Conservation (phyloP, 805 yeast species). For the Zygosaccharomyces siamensis region DNA sequence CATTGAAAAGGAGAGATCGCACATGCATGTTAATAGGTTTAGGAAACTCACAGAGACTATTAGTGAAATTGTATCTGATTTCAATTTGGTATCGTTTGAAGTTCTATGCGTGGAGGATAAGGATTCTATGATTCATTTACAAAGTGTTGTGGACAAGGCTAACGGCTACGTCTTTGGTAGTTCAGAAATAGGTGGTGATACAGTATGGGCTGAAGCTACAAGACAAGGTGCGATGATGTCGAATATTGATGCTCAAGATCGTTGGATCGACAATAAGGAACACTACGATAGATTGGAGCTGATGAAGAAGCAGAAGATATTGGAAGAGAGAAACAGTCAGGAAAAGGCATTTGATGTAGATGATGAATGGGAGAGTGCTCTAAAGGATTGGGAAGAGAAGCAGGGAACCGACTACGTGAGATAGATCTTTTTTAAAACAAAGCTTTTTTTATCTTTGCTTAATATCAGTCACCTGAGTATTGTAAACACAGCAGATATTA, state of each 20-base stretch:
- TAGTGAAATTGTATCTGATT: constrained; percentile 81
- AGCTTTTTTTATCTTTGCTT: not conserved
- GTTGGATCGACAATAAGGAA: constrained; percentile 88
- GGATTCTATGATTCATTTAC: constrained; percentile 78
- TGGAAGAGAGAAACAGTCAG: constrained; percentile 39
- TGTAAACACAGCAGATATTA: not conserved
- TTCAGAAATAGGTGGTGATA: constrained; percentile 94
- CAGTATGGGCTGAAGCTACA: constrained; percentile 94
- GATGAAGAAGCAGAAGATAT: constrained; percentile 40
- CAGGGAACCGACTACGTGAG: constrained; percentile 33
- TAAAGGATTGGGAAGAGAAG: constrained; percentile 53
- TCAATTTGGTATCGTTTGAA: constrained; percentile 79
- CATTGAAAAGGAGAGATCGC: constrained; percentile 66
- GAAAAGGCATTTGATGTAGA: constrained; percentile 53
- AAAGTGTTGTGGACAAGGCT: constrained; percentile 79
- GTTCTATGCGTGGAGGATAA: constrained; percentile 91
- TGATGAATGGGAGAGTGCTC: constrained; percentile 65
- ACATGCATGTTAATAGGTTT: constrained; percentile 55
- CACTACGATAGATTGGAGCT: constrained; percentile 63
- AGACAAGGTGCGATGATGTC: constrained; percentile 63
- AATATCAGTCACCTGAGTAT: constrained; percentile 1
- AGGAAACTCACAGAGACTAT: constrained; percentile 68
- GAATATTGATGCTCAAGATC: constrained; percentile 73
- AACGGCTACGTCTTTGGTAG: constrained; percentile 92
- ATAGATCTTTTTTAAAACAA: constrained; percentile 4